Evolutionary conservation across 1,284 basidiomycete genomes (phyloP), one percentile per base, ranked within the genome.

Genomic region (Apiotrichum porosum): DNA sequence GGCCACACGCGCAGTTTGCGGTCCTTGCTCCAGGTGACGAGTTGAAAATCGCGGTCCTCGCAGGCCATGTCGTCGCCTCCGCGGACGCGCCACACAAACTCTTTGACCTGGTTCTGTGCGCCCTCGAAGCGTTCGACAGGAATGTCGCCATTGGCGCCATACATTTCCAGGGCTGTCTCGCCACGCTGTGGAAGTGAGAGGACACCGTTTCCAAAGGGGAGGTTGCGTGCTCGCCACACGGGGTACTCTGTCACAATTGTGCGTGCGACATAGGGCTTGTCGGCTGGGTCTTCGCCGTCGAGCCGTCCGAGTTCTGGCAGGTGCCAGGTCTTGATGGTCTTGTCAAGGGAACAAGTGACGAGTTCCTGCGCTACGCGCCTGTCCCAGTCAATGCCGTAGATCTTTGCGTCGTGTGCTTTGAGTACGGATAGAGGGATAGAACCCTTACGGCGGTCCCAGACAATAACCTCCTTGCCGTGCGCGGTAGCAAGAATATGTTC

Each of bases 11-110:
- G 77, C 30, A 99, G 75, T 0, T 88, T 94, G 36, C 90, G 82
- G 65, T 97, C 95, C 69, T 93, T 94, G 2, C 88, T 89, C 94
- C 93, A 97, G 0, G 93, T 97, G 42, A 98, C 88, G 3, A 98
- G 79, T 67, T 95, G 92, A 69, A 91, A 93, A 49, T 87, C 83
- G 9, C 82, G 79, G 65, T 82, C 80, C 48, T 83, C 82, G 79
- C 61, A 50, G n/a, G 24, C 30, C 10, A 58, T 46, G 66, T 78
- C 73, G 12, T 72, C 60, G 0, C 76, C 76, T 37, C 81, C 81
- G 42, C 76, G 65, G 1, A 80, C 82, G 49, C 95, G 78, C 92
- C 95, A 97, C 2, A 99, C 92, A 64, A 95, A 99, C 73, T 99
- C 94, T 63, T 97, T 97, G 31, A 97, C 94, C 5, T 92, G 88